A percentile compares a stretch with the other conserved stretches of the same genome.
Conservation (phyloP, 495 filamentous ascomycete species). For the Neurospora africana region DNA sequence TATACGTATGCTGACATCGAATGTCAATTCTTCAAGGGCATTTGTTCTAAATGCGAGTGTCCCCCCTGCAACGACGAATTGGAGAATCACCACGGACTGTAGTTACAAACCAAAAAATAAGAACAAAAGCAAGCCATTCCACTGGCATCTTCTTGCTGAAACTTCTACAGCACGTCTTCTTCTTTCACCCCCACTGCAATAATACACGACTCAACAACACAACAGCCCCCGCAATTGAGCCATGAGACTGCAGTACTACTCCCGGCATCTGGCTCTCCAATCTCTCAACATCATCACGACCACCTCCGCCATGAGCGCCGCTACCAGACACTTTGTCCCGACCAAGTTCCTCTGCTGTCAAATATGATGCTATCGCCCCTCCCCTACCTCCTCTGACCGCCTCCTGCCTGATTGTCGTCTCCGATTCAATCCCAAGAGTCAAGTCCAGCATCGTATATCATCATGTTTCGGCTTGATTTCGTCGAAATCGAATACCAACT, state of each 20-base stretch:
- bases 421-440: conserved; percentile 3
- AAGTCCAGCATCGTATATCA: conserved; percentile 22
- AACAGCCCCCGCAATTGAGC: neutral
- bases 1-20: neutral
- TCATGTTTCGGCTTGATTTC: conserved; percentile 33
- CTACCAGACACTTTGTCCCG: conserved; percentile 3
- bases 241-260: neutral
- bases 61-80: neutral
- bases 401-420: conserved; percentile 24
- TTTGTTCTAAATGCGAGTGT: neutral
- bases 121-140: neutral
- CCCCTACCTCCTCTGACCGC: conserved; percentile 39
- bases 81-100: neutral
- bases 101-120: neutral
- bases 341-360: conserved; percentile 1
- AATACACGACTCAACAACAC: neutral
- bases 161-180: neutral
- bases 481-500: conserved; percentile 36
- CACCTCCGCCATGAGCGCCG: neutral
- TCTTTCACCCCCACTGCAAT: neutral
- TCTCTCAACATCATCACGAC: neutral
- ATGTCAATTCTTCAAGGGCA: neutral
- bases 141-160: neutral
- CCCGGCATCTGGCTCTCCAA: neutral
- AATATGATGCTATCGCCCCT: conserved; percentile 23